phyloP scores from a whole-genome alignment of 208 protist species.

The Trypanosomatidae sp. region DNA sequence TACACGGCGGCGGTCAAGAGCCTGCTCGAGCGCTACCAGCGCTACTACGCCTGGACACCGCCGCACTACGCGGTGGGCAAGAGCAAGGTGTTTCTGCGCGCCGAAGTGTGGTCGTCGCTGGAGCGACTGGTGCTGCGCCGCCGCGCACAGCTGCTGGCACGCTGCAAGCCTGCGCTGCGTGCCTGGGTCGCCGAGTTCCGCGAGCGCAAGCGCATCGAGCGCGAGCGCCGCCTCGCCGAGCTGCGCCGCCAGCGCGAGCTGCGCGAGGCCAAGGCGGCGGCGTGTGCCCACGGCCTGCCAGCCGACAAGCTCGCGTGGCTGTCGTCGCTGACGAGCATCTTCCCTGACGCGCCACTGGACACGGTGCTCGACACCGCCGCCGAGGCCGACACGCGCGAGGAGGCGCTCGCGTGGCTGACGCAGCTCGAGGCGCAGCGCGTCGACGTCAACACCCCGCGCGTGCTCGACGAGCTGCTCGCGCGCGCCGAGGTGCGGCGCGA shows the following conservation, averaged over 20 bases:
- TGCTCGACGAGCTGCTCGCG: constrained; percentile 47
- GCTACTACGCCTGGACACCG: constrained; percentile 33
- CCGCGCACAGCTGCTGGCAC: constrained; percentile 34
- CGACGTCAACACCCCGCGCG: constrained; percentile 21
- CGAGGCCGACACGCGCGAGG: constrained; percentile 27
- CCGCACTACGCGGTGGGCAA: constrained; percentile 74
- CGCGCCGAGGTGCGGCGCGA: constrained; percentile 25
- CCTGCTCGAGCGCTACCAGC: constrained; percentile 44
- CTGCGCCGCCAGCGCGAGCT: constrained; percentile 26
- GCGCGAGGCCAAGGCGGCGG: constrained; percentile 32
- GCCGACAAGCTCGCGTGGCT: constrained; percentile 32
- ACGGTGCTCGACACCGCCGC: constrained; percentile 47
- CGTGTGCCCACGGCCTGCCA: constrained; percentile 19
- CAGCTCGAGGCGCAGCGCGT: constrained; percentile 54
- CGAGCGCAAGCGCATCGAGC: constrained; percentile 50
- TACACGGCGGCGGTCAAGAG: constrained; percentile 25
- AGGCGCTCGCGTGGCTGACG: constrained; percentile 26
- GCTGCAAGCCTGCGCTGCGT: constrained; percentile 49
- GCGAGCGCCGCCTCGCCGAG: constrained; percentile 37
- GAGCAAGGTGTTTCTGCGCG: constrained; percentile 83
- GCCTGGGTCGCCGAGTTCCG: constrained; percentile 49
- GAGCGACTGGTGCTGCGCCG: constrained; percentile 68
- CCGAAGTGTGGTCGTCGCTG: constrained; percentile 69
- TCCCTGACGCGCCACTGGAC: constrained; percentile 38
- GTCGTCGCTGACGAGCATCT: constrained; percentile 41